Conservation (phyloP, 345 rosid genomes). For the Eutrema japonicum region DNA sequence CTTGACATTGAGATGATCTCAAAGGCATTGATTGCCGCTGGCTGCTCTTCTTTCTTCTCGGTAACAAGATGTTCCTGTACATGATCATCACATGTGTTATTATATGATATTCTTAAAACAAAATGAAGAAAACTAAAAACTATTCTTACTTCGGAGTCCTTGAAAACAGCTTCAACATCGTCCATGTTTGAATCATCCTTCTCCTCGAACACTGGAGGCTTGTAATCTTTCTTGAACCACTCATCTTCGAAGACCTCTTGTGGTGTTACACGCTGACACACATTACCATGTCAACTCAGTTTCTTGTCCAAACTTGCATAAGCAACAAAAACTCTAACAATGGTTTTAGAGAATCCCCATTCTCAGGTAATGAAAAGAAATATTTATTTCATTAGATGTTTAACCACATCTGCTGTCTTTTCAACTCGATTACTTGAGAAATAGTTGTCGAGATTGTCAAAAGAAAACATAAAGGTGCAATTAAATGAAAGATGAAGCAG, state of each 20-base stretch:
- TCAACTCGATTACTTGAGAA: not conserved
- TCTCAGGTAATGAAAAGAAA: not conserved
- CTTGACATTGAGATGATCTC: constrained; percentile 92
- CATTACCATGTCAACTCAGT: constrained; percentile 22
- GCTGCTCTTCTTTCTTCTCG: constrained; percentile 86
- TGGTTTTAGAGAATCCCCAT: not conserved
- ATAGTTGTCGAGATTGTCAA: not conserved
- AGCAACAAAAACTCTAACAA: not conserved
- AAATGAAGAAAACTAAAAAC: not conserved
- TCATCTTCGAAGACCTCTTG: constrained; percentile 82
- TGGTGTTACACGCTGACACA: constrained; percentile 75
- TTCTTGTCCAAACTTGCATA: not conserved
- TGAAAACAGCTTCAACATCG: constrained; percentile 91
- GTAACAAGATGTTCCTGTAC: constrained; percentile 82
- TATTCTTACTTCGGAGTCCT: constrained; percentile 72
- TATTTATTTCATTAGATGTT: not conserved
- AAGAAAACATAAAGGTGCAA: not conserved
- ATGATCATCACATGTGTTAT: constrained; percentile 6
- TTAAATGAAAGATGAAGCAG: constrained; percentile 43
- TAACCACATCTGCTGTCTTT: constrained; percentile 9
- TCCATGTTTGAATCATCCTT: constrained; percentile 69
- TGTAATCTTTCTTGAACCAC: constrained; percentile 90
- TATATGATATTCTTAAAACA: not conserved
- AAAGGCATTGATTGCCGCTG: constrained; percentile 87
- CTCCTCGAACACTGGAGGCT: constrained; percentile 85